Evolutionary conservation across 2,329 filamentous ascomycete genomes (phyloP).

Genomic region (Aureobasidium sp.): DNA sequence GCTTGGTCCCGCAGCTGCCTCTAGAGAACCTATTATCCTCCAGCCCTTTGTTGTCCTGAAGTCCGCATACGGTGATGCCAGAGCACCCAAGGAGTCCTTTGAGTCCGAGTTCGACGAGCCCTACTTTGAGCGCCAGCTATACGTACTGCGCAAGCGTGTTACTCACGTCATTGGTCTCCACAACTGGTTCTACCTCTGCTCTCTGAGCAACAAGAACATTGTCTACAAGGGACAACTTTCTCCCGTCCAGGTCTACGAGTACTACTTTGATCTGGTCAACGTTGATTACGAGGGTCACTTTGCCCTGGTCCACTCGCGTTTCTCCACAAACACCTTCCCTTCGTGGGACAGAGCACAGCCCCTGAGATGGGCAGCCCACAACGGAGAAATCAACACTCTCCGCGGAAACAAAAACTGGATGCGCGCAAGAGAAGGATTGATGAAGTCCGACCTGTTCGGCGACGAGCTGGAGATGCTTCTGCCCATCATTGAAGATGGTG

Average conservation of each 20-base stretch:
- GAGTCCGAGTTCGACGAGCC: constrained; percentile 74
- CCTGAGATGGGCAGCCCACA: constrained; percentile 93
- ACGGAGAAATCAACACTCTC: constrained; percentile 96
- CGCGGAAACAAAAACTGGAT: constrained; percentile 99
- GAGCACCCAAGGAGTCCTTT: constrained; percentile 71
- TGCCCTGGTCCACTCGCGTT: constrained; percentile 91
- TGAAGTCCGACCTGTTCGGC: constrained; percentile 87
- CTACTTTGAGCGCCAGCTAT: constrained; percentile 87
- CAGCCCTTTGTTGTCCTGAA: constrained; percentile 91
- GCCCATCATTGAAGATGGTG: constrained; percentile 92
- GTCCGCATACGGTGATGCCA: constrained; percentile 75
- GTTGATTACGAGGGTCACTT: constrained; percentile 98
- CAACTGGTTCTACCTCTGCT: constrained; percentile 99
- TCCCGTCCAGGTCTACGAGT: constrained; percentile 92
- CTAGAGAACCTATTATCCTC: constrained; percentile 88
- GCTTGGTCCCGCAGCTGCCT: constrained; percentile 85
- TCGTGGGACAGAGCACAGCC: constrained; percentile 98
- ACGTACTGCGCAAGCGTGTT: constrained; percentile 86
- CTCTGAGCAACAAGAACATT: constrained; percentile 95
- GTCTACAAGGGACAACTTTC: constrained; percentile 97
- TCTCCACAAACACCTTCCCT: constrained; percentile 97
- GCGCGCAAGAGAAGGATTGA: constrained; percentile 89
- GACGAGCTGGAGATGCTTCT: constrained; percentile 87
- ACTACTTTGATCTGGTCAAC: constrained; percentile 94
- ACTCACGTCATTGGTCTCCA: constrained; percentile 91